Conservation (phyloP, 2,329 filamentous ascomycete species). For the Grosmannia clavigera region DNA sequence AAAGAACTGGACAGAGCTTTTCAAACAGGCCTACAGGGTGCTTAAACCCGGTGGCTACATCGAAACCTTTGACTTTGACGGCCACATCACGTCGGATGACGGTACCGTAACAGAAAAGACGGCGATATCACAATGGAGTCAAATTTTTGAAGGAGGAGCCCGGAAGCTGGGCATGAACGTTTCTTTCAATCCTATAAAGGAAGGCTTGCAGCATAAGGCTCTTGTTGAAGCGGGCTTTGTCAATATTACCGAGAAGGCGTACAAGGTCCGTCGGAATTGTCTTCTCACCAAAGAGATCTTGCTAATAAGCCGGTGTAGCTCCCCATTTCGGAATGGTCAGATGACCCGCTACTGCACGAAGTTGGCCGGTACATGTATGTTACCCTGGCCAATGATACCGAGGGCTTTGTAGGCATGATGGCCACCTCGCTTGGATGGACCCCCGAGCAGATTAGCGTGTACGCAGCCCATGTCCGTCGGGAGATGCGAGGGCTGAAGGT, state of each 20-base stretch:
- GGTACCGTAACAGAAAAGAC: conserved; percentile 9
- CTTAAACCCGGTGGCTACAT: conserved; percentile 17
- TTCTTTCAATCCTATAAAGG: conserved; percentile 34
- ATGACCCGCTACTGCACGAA: too few relatives aligned
- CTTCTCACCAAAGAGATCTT: too few relatives aligned
- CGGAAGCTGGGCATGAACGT: conserved; percentile 26
- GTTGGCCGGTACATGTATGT: too few relatives aligned
- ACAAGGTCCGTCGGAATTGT: too few relatives aligned
- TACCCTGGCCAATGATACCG: too few relatives aligned
- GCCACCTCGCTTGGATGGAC: too few relatives aligned
- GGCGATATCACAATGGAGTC: conserved; percentile 11
- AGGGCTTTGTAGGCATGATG: too few relatives aligned
- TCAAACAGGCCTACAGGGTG: conserved; percentile 23
- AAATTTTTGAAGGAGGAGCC: conserved; percentile 23
- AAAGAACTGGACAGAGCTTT: conserved; percentile 33
- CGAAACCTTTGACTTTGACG: conserved; percentile 11
- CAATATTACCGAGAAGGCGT: conserved; percentile 25
- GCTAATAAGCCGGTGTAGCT: too few relatives aligned
- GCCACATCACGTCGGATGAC: conserved; percentile 15
- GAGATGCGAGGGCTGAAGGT: too few relatives aligned
- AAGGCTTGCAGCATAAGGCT: conserved; percentile 35
- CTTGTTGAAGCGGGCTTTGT: conserved; percentile 45
- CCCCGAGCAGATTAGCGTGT: too few relatives aligned
- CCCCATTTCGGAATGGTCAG: too few relatives aligned
- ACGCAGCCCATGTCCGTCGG: too few relatives aligned